Evolutionary conservation across 345 rosid species (phyloP), one percentile per base, ranked within the genome.

Genomic region (Brassica juncea): DNA sequence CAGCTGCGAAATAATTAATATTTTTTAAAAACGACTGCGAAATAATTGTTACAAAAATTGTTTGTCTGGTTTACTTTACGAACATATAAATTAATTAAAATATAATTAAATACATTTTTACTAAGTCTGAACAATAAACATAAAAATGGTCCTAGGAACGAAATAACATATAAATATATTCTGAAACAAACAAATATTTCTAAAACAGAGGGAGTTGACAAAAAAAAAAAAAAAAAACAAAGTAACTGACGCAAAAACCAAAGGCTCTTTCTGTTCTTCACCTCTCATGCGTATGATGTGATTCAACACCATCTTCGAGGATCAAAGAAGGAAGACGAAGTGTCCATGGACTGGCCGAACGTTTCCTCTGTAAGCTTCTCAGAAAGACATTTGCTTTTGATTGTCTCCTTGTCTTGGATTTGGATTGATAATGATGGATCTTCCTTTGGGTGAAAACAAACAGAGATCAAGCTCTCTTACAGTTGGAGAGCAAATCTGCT

Each of bases 401-500:
- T 52, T 8, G 0, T 34, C 8, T 74, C 6, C 4, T 23, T 73
- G 25, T 57, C 37, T 34, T 34, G 32, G 54, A 19, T 57, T 74
- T 15, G 31, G 62, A 35, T 34, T 35, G 1, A 61, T 75, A 35
- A 75, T 69, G 65, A n/a, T 67, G 21, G n/a, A 0, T 54, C 28
- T 21, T 57, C 4, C 30, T 30, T 42, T 54, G 59, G 6, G 23
- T 59, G 19, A n/a, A 49, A 49, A 4, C 8, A 5, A 62, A 21
- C 84, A 89, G 94, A 78, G 82, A 71, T 89, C 85, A 71, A 87
- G 89, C 62, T 88, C 88, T 59, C 71, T 86, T 31, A 85, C 90
- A 0, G 5, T 90, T 2, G 92, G 93, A 4, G 97, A 94, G 79
- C 72, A 84, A 82, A 80, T 94, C 81, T 92, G 97, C 65, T 77